Percentiles rank a stretch among this genome's conserved stretches.
These are phyloP conservation scores for Metschnikowia amazonensis DNA, from an alignment of 805 yeast genomes.

Conservation along the genomic window DNA sequence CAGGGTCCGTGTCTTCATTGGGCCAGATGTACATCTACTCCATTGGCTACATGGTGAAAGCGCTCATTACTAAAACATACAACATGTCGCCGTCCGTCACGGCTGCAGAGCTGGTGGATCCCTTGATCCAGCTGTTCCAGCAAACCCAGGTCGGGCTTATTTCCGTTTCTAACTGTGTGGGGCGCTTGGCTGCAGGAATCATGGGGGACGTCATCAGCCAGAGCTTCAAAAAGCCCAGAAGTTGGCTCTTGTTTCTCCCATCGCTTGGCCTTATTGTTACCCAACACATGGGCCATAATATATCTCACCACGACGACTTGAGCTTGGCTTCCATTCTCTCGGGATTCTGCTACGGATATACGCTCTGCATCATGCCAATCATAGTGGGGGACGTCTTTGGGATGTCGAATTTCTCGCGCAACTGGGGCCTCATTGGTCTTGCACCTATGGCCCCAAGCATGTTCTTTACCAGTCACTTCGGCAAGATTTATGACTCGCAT, in stretches of 20 bases:
- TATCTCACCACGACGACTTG: constrained; percentile 34
- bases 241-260: constrained; percentile 55
- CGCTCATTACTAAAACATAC: constrained; percentile 23
- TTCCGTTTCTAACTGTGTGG: constrained; percentile 63
- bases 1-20: constrained; percentile 39
- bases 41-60: constrained; percentile 45
- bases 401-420: constrained; percentile 58
- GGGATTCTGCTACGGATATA: constrained; percentile 71
- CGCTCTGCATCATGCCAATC: constrained; percentile 72
- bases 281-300: constrained; percentile 45
- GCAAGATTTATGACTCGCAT: constrained; percentile 54
- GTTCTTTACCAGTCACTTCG: constrained; percentile 59
- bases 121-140: constrained; percentile 51
- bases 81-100: constrained; percentile 8
- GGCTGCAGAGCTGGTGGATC: constrained; percentile 19
- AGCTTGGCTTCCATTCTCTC: constrained; percentile 51
- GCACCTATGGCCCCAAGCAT: constrained; percentile 64
- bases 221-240: constrained; percentile 43
- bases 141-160: constrained; percentile 70
- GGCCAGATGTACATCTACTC: constrained; percentile 48
- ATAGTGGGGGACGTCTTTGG: constrained; percentile 74
- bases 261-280: constrained; percentile 43
- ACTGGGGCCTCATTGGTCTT: constrained; percentile 69
- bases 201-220: constrained; percentile 58
- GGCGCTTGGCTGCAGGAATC: constrained; percentile 61